These are phyloP conservation scores for Setaria viridis DNA, from an alignment of 202 grass and related monocot genomes.

Conservation along the genomic window DNA sequence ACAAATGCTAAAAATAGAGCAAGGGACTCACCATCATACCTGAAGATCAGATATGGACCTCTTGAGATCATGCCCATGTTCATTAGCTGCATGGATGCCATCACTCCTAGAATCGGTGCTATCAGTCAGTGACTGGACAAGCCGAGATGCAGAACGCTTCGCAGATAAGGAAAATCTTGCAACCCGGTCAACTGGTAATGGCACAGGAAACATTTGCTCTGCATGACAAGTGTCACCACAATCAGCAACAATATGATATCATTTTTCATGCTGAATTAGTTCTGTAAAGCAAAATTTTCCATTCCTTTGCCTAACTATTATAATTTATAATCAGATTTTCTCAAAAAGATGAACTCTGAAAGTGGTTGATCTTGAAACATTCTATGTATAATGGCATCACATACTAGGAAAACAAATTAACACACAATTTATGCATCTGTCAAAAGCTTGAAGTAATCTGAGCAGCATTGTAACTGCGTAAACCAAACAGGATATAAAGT, in stretches of 20 bases:
- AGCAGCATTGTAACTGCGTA: not conserved
- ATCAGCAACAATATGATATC: conserved; percentile 2
- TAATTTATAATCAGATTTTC: not conserved
- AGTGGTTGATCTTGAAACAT: not conserved
- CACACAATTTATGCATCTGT: not conserved
- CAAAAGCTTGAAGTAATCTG: not conserved
- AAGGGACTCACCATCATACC: conserved; percentile 90
- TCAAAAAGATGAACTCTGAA: not conserved
- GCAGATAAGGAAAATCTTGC: conserved; percentile 9
- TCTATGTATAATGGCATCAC: not conserved
- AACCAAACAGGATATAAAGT: not conserved
- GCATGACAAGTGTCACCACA: not conserved
- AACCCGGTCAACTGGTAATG: not conserved
- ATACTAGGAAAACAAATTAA: not conserved
- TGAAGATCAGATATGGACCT: conserved; percentile 69
- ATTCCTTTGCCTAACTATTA: not conserved
- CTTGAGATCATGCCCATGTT: conserved; percentile 38
- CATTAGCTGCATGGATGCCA: conserved; percentile 30
- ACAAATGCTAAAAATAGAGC: conserved; percentile 38
- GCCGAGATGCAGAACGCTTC: conserved; percentile 5
- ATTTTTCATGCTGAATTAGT: not conserved
- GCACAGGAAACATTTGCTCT: conserved; percentile 35
- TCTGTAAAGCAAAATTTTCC: not conserved
- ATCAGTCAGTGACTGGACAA: conserved; percentile 21
- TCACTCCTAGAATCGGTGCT: conserved; percentile 21